These are phyloP conservation scores for Microcyclospora tardicrescens DNA, from an alignment of 2,329 filamentous ascomycete genomes.

Conservation along the genomic window DNA sequence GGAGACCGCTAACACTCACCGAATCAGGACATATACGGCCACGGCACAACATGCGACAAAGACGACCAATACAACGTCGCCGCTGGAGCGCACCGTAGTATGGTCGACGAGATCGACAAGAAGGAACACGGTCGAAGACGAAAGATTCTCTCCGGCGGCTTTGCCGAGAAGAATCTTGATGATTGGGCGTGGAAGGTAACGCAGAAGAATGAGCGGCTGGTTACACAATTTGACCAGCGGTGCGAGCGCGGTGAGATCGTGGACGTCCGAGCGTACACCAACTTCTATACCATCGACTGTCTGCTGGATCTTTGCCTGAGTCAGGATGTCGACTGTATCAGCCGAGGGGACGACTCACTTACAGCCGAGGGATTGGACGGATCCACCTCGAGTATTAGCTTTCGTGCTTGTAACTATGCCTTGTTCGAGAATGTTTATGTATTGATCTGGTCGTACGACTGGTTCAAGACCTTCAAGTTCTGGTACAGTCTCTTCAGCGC, in stretches of 20 bases:
- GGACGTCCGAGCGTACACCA: conserved; percentile 26
- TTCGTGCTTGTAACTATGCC: conserved; percentile 40
- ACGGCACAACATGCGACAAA: conserved; percentile 24
- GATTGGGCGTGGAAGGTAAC: conserved; percentile 30
- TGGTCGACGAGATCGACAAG: conserved; percentile 29
- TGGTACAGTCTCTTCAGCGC: too few relatives aligned
- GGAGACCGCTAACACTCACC: too few relatives aligned
- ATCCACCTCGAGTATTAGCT: conserved; percentile 32
- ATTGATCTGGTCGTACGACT: conserved; percentile 39
- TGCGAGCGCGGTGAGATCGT: conserved; percentile 22
- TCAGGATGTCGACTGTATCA: conserved; percentile 25
- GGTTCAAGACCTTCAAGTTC: conserved; percentile 31
- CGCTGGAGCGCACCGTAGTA: conserved; percentile 22
- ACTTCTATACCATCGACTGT: conserved; percentile 26
- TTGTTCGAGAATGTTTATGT: conserved; percentile 39
- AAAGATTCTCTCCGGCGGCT: conserved; percentile 27
- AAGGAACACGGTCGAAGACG: conserved; percentile 27
- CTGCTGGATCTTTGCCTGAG: conserved; percentile 29
- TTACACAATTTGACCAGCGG: conserved; percentile 23
- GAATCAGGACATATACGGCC: conserved; percentile 30
- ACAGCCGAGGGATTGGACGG: conserved; percentile 24
- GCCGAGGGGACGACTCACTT: conserved; percentile 22
- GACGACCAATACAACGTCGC: conserved; percentile 22
- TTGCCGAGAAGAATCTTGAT: conserved; percentile 29
- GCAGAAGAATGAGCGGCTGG: conserved; percentile 22